Conservation (phyloP, 129 eudicot species). For the Artemisia argyi region DNA sequence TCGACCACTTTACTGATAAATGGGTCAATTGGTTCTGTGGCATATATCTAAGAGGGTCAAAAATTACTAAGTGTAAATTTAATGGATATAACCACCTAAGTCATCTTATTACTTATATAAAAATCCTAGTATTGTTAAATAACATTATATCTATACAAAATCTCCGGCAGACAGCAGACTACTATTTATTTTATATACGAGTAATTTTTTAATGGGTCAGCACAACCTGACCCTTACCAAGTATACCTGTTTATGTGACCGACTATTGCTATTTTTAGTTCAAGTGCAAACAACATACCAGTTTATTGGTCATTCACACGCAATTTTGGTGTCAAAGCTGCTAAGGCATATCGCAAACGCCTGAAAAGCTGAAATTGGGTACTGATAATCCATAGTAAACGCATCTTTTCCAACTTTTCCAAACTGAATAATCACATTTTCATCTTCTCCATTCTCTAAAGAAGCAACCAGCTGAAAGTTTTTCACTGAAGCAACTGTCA, state of each 20-base stretch:
- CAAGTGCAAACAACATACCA: conserved; percentile 26
- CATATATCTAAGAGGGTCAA: neutral
- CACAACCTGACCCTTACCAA: no score
- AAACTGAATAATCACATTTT: conserved; percentile 78
- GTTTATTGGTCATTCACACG: conserved; percentile 69
- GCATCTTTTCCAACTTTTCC: conserved; percentile 92
- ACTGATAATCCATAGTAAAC: conserved; percentile 88
- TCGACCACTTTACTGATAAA: neutral
- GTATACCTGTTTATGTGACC: neutral
- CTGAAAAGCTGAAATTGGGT: conserved; percentile 92
- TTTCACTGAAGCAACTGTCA: conserved; percentile 91
- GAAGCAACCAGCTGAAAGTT: conserved; percentile 93
- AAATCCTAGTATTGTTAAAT: no score
- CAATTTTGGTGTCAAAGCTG: conserved; percentile 98
- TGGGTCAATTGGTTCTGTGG: neutral
- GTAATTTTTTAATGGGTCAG: no score
- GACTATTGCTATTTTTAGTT: neutral
- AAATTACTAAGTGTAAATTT: neutral
- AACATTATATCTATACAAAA: no score
- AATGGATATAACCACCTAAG: neutral
- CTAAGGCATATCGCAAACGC: conserved; percentile 95
- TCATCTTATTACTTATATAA: neutral
- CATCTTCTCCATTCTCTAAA: conserved; percentile 56
- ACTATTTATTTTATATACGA: no score
- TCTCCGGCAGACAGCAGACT: no score